Evolutionary conservation across 371 early-diverging fungal genomes (phyloP).

Genomic region (Mortierella sp.): DNA sequence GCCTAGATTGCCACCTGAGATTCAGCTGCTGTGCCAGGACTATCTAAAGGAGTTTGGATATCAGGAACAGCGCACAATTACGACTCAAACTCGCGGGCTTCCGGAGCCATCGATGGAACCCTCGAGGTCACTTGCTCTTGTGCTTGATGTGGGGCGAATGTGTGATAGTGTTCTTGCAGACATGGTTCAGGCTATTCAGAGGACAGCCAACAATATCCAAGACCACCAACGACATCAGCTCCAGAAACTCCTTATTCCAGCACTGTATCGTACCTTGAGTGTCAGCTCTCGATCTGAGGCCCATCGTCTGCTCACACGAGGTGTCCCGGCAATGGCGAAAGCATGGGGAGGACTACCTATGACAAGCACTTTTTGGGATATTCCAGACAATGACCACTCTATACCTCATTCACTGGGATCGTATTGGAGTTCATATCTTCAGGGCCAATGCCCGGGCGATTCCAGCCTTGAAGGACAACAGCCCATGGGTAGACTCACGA

Average conservation of each 20-base stretch:
- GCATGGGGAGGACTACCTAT: constrained; percentile 12
- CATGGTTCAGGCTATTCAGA: constrained; percentile 11
- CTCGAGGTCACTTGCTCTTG: constrained; percentile 1
- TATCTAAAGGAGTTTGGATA: constrained; percentile 10
- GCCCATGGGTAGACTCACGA: not conserved
- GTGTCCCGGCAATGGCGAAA: constrained; percentile 13
- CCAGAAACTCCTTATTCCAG: constrained; percentile 6
- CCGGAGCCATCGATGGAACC: not conserved
- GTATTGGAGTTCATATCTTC: constrained; percentile 20
- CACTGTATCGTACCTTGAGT: constrained; percentile 38
- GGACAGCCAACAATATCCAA: not conserved
- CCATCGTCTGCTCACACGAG: constrained; percentile 26
- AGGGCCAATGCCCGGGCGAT: not conserved
- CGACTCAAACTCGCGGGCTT: not conserved
- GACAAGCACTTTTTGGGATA: constrained; percentile 15
- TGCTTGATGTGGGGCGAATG: constrained; percentile 27
- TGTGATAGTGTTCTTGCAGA: constrained; percentile 28
- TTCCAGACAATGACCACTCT: not conserved
- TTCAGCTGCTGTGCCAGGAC: constrained; percentile 21
- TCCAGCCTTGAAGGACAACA: not conserved
- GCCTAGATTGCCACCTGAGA: constrained; percentile 12
- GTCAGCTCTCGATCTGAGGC: constrained; percentile 33
- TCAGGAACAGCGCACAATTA: not conserved
- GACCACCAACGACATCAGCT: not conserved
- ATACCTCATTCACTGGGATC: not conserved